These are phyloP conservation scores for Talaromyces stipitatus DNA, from an alignment of 495 filamentous ascomycete genomes.

Conservation along the genomic window DNA sequence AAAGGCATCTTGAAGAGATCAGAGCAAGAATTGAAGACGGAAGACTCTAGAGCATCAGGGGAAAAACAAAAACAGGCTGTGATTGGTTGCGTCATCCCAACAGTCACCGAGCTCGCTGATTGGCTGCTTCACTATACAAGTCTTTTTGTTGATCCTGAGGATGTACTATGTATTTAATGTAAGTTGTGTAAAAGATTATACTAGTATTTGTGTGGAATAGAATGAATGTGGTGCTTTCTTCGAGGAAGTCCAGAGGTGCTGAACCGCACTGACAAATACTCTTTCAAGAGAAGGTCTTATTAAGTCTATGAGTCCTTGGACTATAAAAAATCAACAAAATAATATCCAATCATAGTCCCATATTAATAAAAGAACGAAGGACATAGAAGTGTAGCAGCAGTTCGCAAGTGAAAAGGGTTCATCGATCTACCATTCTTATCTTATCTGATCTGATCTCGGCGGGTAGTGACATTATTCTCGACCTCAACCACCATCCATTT, in stretches of 20 bases:
- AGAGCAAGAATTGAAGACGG: background rate
- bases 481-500: background rate
- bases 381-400: background rate
- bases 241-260: no score
- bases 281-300: no score
- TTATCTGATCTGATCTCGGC: background rate
- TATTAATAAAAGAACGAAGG: no score
- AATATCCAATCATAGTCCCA: no score
- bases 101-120: background rate
- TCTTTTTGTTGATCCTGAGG: no score
- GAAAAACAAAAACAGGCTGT: background rate
- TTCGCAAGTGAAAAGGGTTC: slow-evolving; percentile 6
- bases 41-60: background rate
- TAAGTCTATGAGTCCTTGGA: no score
- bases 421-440: background rate
- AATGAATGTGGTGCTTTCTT: no score
- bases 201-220: no score
- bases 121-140: background rate
- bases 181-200: no score
- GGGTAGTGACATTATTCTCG: background rate
- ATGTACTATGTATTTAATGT: no score
- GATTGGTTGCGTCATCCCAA: background rate
- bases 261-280: no score
- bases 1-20: background rate
- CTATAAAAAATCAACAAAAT: no score